Percentiles rank a stretch among this genome's conserved stretches.
phyloP scores from a whole-genome alignment of 345 rosid species.

The Psidium friedrichsthalianum region DNA sequence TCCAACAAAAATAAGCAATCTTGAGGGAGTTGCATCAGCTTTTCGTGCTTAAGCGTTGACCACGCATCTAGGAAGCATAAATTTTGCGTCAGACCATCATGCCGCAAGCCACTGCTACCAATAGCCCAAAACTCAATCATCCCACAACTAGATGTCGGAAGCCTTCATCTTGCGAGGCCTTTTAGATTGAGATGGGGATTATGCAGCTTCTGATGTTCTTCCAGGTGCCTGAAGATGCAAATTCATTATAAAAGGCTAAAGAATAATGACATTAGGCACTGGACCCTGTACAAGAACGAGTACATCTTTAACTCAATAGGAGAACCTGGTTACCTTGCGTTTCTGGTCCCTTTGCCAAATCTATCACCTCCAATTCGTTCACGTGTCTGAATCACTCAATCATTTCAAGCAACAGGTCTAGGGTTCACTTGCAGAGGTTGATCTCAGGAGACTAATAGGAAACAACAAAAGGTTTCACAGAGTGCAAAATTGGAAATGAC shows the following conservation, averaged over 20 bases:
- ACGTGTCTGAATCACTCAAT: neutral
- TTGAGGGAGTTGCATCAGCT: neutral
- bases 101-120: neutral
- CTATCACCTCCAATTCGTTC: slow-evolving; percentile 43
- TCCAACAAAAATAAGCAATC: neutral
- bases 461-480: neutral
- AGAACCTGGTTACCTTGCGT: slow-evolving; percentile 39
- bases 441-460: neutral
- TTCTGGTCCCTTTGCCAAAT: slow-evolving; percentile 57
- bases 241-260: neutral
- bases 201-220: slow-evolving; percentile 53
- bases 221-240: slow-evolving; percentile 53
- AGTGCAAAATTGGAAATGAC: neutral
- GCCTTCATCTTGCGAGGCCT: slow-evolving; percentile 83
- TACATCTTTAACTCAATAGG: neutral
- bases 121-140: neutral
- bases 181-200: slow-evolving; percentile 57
- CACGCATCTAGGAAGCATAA: neutral
- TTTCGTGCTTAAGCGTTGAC: neutral
- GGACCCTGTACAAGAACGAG: neutral
- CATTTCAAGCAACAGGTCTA: neutral
- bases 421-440: neutral
- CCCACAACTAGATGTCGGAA: slow-evolving; percentile 35
- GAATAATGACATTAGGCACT: neutral
- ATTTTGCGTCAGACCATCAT: neutral